Evolutionary conservation across 495 filamentous ascomycete genomes (phyloP).

Genomic region (Aspergillus panamensis): DNA sequence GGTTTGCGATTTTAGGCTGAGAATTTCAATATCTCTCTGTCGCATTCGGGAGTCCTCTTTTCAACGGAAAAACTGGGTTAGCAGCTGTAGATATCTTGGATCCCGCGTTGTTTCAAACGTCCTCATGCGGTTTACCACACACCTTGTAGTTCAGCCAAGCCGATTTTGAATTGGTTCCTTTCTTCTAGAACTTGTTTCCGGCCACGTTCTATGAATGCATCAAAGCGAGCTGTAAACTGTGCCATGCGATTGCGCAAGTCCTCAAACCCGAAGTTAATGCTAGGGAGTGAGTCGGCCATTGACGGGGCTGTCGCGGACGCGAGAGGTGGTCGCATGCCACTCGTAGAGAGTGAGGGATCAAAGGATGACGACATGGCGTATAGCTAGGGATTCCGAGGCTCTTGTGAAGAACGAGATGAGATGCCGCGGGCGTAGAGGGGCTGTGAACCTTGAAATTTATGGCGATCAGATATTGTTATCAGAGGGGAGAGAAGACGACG

Average conservation of each 20-base stretch:
- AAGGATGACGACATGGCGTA: conserved; percentile 63
- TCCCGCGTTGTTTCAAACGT: neutral
- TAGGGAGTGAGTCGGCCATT: conserved; percentile 80
- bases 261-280: conserved; percentile 93
- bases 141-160: conserved; percentile 87
- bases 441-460: too few species aligned
- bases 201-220: conserved; percentile 88
- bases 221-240: conserved; percentile 86
- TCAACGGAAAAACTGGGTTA: conserved; percentile 20
- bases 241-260: conserved; percentile 93
- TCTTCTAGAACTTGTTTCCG: conserved; percentile 87
- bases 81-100: neutral
- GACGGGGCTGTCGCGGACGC: conserved; percentile 53
- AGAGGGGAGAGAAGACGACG: neutral
- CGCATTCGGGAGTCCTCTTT: conserved; percentile 88
- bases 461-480: neutral
- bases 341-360: conserved; percentile 73
- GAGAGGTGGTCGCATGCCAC: conserved; percentile 67
- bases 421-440: neutral
- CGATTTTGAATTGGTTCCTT: conserved; percentile 88
- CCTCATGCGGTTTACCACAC: conserved; percentile 19
- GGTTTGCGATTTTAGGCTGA: conserved; percentile 69
- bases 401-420: neutral
- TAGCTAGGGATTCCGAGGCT: too few species aligned
- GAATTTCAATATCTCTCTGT: conserved; percentile 79